Evolutionary conservation across 371 early-diverging fungal genomes (phyloP), one percentile per base, ranked within the genome.

Genomic region (Rhizomucor pusillus): DNA sequence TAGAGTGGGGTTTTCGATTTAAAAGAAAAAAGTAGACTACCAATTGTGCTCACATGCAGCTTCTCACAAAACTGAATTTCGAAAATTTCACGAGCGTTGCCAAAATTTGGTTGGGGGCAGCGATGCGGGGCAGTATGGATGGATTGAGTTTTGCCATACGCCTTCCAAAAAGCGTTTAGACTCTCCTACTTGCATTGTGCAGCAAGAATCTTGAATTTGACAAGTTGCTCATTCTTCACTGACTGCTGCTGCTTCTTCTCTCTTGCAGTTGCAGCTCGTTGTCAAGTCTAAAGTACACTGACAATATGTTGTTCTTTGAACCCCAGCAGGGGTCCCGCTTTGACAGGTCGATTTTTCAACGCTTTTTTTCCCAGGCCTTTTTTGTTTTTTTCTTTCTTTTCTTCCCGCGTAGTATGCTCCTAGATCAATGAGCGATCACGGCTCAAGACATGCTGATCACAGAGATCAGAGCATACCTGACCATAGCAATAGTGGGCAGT

Each of bases 1-100:
- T 43, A 40, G 36, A 52, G 51, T 35, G 24, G 25, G 25, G 13
- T 16, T 25, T 1, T 9, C 25, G 44, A 41, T 43, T 16, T 29
- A 52, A 53, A 44, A 53, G 40, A 53, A 22, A 11, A 53, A 53
- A n/a, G 43, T 35, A 29, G 48, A n/a, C n/a, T n/a, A n/a, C n/a
- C n/a, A n/a, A n/a, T 11, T 25, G 11, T 18, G 41, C 39, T 54
- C 54, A 43, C 53, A 52, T 43, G 53, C 19, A 40, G 45, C 35
- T 45, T 46, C 34, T n/a, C 11, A n/a, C 9, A 9, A 37, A 12
- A 19, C 14, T 9, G 39, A 16, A 10, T 29, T 19, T 33, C 29
- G n/a, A 12, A 35, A 50, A 24, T 48, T 52, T 44, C 44, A 52
- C 53, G 43, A 44, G 34, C 24, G 24, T 19, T 25, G 39, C 19